Evolutionary conservation across 352 stramenopile species (phyloP), one percentile per base, ranked within the genome.

Genomic region (Pythium insidiosum): DNA sequence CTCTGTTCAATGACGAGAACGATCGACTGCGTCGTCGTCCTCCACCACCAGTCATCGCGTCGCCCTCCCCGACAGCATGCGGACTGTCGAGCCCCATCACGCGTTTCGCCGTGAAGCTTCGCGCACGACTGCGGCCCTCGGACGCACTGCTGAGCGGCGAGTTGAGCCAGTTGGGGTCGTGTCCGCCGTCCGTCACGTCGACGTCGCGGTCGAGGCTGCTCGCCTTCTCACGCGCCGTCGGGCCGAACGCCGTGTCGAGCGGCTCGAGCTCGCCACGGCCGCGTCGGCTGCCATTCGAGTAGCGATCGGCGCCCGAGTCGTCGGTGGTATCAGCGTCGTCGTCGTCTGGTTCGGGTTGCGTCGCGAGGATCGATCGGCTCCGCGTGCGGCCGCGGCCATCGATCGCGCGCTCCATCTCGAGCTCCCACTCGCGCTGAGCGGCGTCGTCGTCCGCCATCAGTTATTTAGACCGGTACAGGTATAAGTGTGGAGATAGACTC

Each of bases 321-420:
- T 21, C 50, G 15, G 22, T 47, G 4, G 29, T 15, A 18, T 47
- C 40, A 13, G 43, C 29, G 13, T 54, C 49, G 25, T 58, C 50
- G 25, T 58, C 44, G 26, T 54, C 46, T 11, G 73, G 54, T 49
- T 75, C 67, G 10, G 63, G 46, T 41, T 54, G 44, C 15, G 52
- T 60, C 11, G 52, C 78, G n/a, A 88, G 58, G 53, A 93, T 87
- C 40, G 80, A 93, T 35, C 75, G 77, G 34, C 75, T 89, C 37
- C 80, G 77, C 42, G 74, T 84, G 39, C 80, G 77, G 1, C 77
- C 80, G 47, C 80, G 73, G 49, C 63, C 61, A 30, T 88, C 61
- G 19, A 93, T 76, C 12, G 73, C 69, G 23, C 64, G 63, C 56
- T 93, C 80, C 80, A 93, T 93, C 58, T 93, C 80, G 12, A 53